These are phyloP conservation scores for Ophiocordyceps polyrhachis-furcata DNA, from an alignment of 2,329 filamentous ascomycete genomes.

Conservation along the genomic window DNA sequence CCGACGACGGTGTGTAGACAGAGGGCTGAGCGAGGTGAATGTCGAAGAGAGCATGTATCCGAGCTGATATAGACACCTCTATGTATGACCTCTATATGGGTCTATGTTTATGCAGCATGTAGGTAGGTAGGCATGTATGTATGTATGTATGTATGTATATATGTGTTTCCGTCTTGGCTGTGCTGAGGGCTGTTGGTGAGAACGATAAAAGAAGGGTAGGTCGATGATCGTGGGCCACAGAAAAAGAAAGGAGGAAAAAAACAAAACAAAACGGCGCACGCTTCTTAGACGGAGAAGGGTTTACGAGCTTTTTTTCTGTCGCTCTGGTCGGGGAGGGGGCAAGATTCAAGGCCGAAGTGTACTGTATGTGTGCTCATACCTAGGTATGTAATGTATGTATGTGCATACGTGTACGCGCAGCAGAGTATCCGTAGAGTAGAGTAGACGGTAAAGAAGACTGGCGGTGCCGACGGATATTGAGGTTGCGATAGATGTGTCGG, in stretches of 20 bases:
- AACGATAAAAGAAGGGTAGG: no score
- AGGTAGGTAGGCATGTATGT: neutral
- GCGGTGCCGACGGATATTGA: neutral
- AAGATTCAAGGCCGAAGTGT: neutral
- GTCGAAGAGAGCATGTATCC: neutral
- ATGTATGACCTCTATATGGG: neutral
- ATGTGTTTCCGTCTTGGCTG: neutral
- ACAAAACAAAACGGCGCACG: neutral
- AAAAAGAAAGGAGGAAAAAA: no score
- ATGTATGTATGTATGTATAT: neutral
- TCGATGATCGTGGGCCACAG: no score
- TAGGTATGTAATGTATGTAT: no score
- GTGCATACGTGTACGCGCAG: no score
- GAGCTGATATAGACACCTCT: neutral
- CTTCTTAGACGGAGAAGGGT: neutral
- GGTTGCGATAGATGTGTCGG: neutral
- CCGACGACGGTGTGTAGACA: neutral
- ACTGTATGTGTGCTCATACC: neutral
- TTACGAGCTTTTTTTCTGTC: neutral
- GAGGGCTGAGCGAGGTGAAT: neutral
- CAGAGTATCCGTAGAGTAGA: neutral
- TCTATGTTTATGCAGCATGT: neutral
- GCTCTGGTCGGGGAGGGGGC: neutral
- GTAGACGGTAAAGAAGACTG: neutral
- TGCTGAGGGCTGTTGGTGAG: no score